phyloP scores from a whole-genome alignment of 257 asterid genomes.

The Ligustrum vulgare region DNA sequence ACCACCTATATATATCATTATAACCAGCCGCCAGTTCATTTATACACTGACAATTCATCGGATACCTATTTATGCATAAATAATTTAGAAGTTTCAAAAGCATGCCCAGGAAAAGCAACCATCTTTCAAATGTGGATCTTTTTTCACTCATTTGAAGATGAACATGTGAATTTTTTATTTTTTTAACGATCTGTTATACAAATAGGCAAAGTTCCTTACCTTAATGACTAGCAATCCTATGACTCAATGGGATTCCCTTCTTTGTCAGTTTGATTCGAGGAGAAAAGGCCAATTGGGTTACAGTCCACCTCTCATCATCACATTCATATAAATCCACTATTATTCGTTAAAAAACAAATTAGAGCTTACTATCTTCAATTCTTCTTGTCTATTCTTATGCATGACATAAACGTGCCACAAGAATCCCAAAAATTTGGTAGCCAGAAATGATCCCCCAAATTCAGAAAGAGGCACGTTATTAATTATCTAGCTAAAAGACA shows the following conservation, averaged over 20 bases:
- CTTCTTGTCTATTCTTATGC: not conserved
- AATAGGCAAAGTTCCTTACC: not conserved
- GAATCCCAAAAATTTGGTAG: not conserved
- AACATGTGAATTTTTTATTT: not conserved
- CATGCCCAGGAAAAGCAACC: not conserved
- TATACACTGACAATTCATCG: not conserved
- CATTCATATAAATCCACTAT: not conserved
- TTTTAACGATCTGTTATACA: not conserved
- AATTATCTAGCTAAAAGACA: not conserved
- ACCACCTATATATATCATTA: slow-evolving; percentile 40
- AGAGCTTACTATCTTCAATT: not conserved
- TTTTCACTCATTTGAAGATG: not conserved
- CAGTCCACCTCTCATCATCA: not conserved
- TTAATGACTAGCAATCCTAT: not conserved
- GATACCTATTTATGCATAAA: slow-evolving; percentile 3
- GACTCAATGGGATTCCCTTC: not conserved
- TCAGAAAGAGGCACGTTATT: slow-evolving; percentile 4
- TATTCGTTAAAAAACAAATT: not conserved
- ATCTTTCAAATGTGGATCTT: not conserved
- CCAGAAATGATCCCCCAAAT: not conserved
- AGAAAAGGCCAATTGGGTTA: not conserved
- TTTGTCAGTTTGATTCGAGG: not conserved
- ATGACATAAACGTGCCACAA: not conserved
- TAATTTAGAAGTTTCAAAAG: not conserved
- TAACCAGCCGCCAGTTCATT: slow-evolving; percentile 12